These are phyloP conservation scores for Haplosporangium sp. DNA, from an alignment of 371 early-diverging fungal species.

Conservation along the genomic window DNA sequence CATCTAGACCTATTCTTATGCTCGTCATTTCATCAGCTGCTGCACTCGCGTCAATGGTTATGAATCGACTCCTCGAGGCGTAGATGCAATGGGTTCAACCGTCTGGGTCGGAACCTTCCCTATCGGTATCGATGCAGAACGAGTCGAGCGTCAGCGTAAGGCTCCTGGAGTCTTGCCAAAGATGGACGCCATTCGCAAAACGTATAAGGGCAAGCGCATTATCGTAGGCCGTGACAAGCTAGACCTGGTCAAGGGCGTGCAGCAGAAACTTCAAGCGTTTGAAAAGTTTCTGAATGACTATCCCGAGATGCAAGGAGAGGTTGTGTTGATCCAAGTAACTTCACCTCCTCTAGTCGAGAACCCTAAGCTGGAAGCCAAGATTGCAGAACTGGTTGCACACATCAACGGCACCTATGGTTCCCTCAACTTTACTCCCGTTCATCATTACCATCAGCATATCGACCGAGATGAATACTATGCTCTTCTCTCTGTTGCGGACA, in stretches of 20 bases:
- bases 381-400: slow-evolving; percentile 89
- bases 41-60: slow-evolving; percentile 91
- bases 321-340: slow-evolving; percentile 91
- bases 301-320: slow-evolving; percentile 91
- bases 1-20: slow-evolving; percentile 90
- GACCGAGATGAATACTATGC: slow-evolving; percentile 95
- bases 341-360: slow-evolving; percentile 64
- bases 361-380: slow-evolving; percentile 79
- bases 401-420: slow-evolving; percentile 96
- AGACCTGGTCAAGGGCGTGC: slow-evolving; percentile 98
- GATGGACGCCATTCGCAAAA: slow-evolving; percentile 81
- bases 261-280: slow-evolving; percentile 96
- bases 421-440: slow-evolving; percentile 93
- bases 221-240: slow-evolving; percentile 98
- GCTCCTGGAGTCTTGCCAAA: slow-evolving; percentile 69
- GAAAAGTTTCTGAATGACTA: slow-evolving; percentile 90
- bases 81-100: slow-evolving; percentile 77
- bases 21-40: slow-evolving; percentile 94
- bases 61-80: slow-evolving; percentile 86
- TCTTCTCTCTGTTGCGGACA: slow-evolving; percentile 93
- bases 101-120: slow-evolving; percentile 93
- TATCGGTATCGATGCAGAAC: slow-evolving; percentile 93
- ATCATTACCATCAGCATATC: slow-evolving; percentile 96
- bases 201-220: slow-evolving; percentile 93
- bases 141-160: slow-evolving; percentile 59